These are phyloP conservation scores for Heterobasidion parviporum DNA, from an alignment of 1,284 basidiomycete genomes.

Conservation along the genomic window DNA sequence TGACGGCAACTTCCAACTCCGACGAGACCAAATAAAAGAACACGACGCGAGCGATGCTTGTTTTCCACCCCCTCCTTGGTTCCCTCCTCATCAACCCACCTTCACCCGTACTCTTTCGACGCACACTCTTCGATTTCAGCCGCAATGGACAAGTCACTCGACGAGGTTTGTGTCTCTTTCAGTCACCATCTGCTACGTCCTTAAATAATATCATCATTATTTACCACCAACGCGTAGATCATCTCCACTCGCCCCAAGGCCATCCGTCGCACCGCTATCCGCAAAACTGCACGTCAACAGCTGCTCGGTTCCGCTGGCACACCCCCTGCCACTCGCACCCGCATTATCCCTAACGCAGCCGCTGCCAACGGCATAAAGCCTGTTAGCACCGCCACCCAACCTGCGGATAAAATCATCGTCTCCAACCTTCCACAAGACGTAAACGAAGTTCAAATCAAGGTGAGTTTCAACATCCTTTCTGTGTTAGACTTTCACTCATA, in stretches of 20 bases:
- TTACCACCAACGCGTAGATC: conserved; percentile 40
- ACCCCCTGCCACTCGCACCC: conserved; percentile 40
- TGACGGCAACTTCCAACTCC: conserved; percentile 9
- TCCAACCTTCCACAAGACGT: conserved; percentile 95
- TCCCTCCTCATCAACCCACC: conserved; percentile 3
- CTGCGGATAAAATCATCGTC: conserved; percentile 85
- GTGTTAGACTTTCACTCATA: not conserved
- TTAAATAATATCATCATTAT: not conserved
- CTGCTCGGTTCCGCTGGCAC: conserved; percentile 45
- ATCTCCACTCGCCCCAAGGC: conserved; percentile 53
- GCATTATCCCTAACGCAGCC: conserved; percentile 25
- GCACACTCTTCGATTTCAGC: not conserved
- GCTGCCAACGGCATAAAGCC: conserved; percentile 13
- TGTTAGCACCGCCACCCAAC: conserved; percentile 27
- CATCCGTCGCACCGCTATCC: conserved; percentile 37
- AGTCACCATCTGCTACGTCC: conserved; percentile 5
- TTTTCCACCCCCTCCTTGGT: not conserved
- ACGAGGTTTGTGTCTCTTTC: conserved; percentile 56
- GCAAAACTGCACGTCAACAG: conserved; percentile 41
- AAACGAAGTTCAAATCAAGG: conserved; percentile 89
- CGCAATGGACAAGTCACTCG: conserved; percentile 81
- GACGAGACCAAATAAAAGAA: conserved; percentile 6
- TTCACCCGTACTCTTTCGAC: conserved; percentile 1
- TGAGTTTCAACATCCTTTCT: conserved; percentile 27
- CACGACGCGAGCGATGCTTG: not conserved